Base-by-base conservation (phyloP, 2,329 filamentous ascomycete species). In the Sporothrix schenckii region DNA sequence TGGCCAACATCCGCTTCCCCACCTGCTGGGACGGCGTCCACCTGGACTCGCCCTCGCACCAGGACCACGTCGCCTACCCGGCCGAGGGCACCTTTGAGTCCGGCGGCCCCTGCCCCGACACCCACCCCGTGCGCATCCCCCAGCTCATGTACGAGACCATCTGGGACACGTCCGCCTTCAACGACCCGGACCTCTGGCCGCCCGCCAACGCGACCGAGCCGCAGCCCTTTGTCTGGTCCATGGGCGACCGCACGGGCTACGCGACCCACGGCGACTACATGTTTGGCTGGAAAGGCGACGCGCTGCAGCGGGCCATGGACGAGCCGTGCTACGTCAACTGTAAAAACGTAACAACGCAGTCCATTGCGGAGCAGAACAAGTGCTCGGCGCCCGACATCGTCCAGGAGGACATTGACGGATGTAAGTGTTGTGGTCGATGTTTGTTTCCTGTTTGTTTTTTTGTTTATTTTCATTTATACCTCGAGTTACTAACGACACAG, bases 1-100 rank as follows among this genome's bases (percentile, higher is more conserved):
- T 82, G 79, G 79, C 80, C 50, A 77, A 81, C 58, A 80, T 81
- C 71, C 79, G 80, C 19, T 83, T 84, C 78, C 83, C 82, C 14
- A 81, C 79, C n/a, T 76, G 72, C 52, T 87, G 85, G 85, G 79
- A 87, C 70, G 85, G 85, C 50, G 78, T 78, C 52, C 79, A 84
- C 72, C 73, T 83, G 58, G 83, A 85, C 74, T 77, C 80, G 9
- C 68, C 78, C 0, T 79, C 85, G 74, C 83, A 85, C 76, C 66
- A 71, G 69, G 66, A n/a, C 66, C 71, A 72, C 60, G 66, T 71
- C 14, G 14, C 63, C 27, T 85, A 85, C 77, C 77, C 78, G 76
- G 78, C 53, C 53, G 53, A 56, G 27, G 53, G 79, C 56, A 81
- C 81, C 60, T 82, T 83, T n/a, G 82, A 82, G 21, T 82, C 74